Base-by-base conservation (phyloP, 805 yeast genomes). In the Candida anglica region DNA sequence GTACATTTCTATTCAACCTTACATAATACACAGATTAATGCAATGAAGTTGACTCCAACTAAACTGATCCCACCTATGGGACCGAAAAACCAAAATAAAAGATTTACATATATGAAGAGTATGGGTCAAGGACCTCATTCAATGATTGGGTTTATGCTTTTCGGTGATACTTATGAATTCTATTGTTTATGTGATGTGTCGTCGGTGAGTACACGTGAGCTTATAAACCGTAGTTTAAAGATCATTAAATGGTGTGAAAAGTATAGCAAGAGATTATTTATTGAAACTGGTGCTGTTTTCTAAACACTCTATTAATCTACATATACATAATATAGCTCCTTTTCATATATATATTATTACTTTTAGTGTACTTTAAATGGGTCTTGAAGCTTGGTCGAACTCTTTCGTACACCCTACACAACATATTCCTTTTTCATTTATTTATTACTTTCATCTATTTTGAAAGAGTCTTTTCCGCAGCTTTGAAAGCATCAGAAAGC, bases 201-300 rank as follows among this genome's bases (percentile, higher is more conserved):
- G 5, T 50, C 65, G 6, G 69, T 77, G 13, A 69, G 73, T 28
- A 76, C 79, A 27, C 74, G 74, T 25, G 66, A 72, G 0, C 58
- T 88, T 38, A 71, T 82, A 11, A 63, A 63, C 15, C 77, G 86
- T 40, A 80, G 88, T 25, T 69, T 77, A 33, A 66, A 69, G 15
- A 75, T 87, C 10, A 77, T 84, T 6, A 68, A 69, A 31, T 89
- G 96, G 96, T 81, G 94, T 46, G 69, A 74, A 40, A 76, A 70
- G 41, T 74, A 85, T 44, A 83, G 83, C 41, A 77, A 76, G 34
- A 62, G 93, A 25, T 53, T 87, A 22, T 87, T 86, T 52, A 77
- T 83, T 8, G 75, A 77, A 15, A 80, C 79, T n/a, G 93, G 93
- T 2, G 86, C 84, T 0, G 68, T 73, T 0, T 83, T 53, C 41